Conservation (phyloP, 2,329 filamentous ascomycete species). For the Talaromyces sp. region DNA sequence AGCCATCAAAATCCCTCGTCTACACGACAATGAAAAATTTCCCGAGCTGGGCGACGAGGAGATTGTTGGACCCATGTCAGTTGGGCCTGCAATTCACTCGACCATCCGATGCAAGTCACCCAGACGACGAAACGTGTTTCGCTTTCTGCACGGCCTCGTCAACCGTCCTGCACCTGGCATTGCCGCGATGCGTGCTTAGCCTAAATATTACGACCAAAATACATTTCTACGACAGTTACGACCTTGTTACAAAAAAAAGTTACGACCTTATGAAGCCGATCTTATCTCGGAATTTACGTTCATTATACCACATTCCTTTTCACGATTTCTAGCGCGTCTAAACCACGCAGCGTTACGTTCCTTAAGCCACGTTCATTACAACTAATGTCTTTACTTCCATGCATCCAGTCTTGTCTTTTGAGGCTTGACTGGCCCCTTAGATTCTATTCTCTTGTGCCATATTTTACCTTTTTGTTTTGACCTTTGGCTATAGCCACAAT, state of each 20-base stretch:
- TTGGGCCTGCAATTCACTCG: constrained; percentile 44
- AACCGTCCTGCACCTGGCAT: constrained; percentile 21
- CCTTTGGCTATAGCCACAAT: background rate
- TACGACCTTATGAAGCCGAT: constrained; percentile 14
- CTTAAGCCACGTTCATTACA: constrained; percentile 13
- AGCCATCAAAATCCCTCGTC: constrained; percentile 45
- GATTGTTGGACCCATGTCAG: constrained; percentile 88
- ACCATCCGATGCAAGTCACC: constrained; percentile 38
- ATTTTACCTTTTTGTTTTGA: constrained; percentile 1
- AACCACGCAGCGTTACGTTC: constrained; percentile 8
- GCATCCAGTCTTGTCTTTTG: background rate
- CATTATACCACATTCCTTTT: constrained; percentile 10
- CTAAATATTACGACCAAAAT: background rate
- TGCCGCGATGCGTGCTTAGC: constrained; percentile 10
- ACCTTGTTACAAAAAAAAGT: constrained; percentile 5
- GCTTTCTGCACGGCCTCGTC: constrained; percentile 44
- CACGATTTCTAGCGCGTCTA: background rate
- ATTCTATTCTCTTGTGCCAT: constrained; percentile 10
- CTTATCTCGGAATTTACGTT: constrained; percentile 14
- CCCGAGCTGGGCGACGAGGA: constrained; percentile 84
- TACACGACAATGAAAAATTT: constrained; percentile 69
- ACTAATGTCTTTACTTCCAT: background rate
- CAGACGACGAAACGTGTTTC: constrained; percentile 44
- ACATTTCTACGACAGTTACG: constrained; percentile 16
- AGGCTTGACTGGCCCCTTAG: background rate